Base-by-base conservation (phyloP, 257 asterid genomes). In the Solanum megistacrolobum region DNA sequence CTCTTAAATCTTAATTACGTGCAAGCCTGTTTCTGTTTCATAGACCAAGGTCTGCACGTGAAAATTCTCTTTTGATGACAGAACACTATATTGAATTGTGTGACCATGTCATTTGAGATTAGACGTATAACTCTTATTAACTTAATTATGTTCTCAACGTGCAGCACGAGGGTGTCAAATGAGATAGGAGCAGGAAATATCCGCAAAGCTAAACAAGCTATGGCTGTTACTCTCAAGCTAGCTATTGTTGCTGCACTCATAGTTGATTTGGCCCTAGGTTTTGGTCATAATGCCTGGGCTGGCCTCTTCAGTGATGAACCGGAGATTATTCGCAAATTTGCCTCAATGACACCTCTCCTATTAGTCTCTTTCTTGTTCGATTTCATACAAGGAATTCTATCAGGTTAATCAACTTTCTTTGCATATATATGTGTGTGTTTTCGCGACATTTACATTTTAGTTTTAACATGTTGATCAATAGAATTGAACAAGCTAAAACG, bases 131-230 rank as follows among this genome's bases (percentile, higher is more conserved):
- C 34, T 25, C 9, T 12, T 71, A 71, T 29, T 29, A 0, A 69
- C 75, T 29, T 29, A 69, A 69, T 29, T 14, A 14, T 69, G 35
- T 66, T 9, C 25, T 32, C 43, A 73, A 34, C 3, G 32, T 90
- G 91, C 97, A 95, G 99, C 93, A 94, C 98, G 0, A 93, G 99
- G 92, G 98, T 96, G 88, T 93, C 98, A 14, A 96, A 96, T 76
- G 98, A 94, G 93, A 55, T 96, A 29, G 98, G 98, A 36, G 95
- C 95, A 1, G 98, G 98, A 36, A 88, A 93, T 62, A 93, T 96
- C 1, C 74, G 75, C 29, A 83, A 89, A 87, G 99, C 99, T 6
- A 95, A 90, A 89, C 94, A 88, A 5, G 98, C 98, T 31, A 92
- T 92, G 97, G 62, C 18, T 10, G 98, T 96, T 48, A 86, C 95